Base-by-base conservation (phyloP, 148 eudicot species). In the Pharnaceum exiguum region DNA sequence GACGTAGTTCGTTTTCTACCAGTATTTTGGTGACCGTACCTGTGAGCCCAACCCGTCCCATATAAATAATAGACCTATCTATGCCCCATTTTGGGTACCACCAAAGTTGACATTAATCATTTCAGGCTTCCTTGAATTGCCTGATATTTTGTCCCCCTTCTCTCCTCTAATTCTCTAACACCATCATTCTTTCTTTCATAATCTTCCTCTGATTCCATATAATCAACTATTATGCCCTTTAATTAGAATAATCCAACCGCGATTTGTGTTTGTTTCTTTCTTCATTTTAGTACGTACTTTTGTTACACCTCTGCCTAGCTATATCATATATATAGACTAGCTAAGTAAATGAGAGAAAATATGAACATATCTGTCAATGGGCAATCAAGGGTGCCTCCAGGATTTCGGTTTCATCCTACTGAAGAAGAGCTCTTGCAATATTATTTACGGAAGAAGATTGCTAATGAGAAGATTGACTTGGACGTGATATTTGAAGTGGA, bases 371-470 rank as follows among this genome's bases (percentile, higher is more conserved):
- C 80, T 0, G 72, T 84, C 38, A 84, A 84, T 59, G 90, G 90
- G 13, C 74, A 84, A 22, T 81, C 84, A 26, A 76, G 82, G 64
- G 81, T 84, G 21, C 90, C 90, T 7, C 90, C 90, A 0, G 90
- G 90, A 1, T 84, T 84, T 24, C 68, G 90, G 37, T 84, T 84
- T 49, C 90, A 84, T 67, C 90, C 90, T 1, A 84, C 90, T 4
- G 90, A 84, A 72, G 90, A 84, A 46, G 90, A 84, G 57, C 82
- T 84, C 42, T 57, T 84, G 56, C 80, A 62, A n/a, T 81, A 81
- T 57, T 84, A 84, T 40, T 65, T 84, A 31, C 64, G 75, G 55
- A 84, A 84, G 72, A 78, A 84, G 45, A 75, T 78, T 39, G 71
- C 78, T 45, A 60, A 54, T 35, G 80, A 71, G 51, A 69, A 60